phyloP scores from a whole-genome alignment of 345 rosid species.

The Syzygium aqueum region DNA sequence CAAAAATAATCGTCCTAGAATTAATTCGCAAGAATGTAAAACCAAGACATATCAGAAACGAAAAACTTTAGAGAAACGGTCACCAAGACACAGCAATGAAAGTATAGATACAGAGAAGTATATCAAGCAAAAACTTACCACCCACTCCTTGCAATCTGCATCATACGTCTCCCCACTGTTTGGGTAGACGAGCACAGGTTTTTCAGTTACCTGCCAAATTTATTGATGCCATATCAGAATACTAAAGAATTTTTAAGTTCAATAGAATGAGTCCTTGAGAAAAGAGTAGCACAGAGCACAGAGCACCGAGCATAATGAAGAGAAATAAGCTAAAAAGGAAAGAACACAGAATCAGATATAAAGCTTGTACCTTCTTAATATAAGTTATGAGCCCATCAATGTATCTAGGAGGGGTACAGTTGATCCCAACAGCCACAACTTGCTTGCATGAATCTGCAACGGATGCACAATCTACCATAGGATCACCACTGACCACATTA shows the following conservation, averaged over 20 bases:
- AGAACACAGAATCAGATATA: background rate
- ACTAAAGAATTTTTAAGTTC: background rate
- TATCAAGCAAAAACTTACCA: slow-evolving; percentile 29
- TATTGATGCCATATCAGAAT: background rate
- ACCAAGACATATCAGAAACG: background rate
- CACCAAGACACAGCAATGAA: background rate
- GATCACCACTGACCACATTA: slow-evolving; percentile 67
- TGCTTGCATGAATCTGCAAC: slow-evolving; percentile 66
- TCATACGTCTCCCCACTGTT: slow-evolving; percentile 83
- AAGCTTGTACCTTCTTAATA: slow-evolving; percentile 27
- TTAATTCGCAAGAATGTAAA: background rate
- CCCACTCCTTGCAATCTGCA: slow-evolving; percentile 56
- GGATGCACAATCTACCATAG: slow-evolving; percentile 57
- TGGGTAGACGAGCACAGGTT: slow-evolving; percentile 69
- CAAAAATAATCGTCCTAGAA: background rate
- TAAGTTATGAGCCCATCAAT: slow-evolving; percentile 52
- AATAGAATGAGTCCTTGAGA: background rate
- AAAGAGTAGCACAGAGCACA: background rate
- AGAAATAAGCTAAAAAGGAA: background rate
- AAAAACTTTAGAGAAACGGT: background rate
- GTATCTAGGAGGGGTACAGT: slow-evolving; percentile 74
- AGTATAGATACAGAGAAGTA: background rate
- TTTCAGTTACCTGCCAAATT: slow-evolving; percentile 49
- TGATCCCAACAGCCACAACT: slow-evolving; percentile 73
- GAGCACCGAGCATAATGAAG: background rate